Percentiles rank a stretch among this genome's conserved stretches.
These are phyloP conservation scores for Chrysophaeum taylorii DNA, from an alignment of 352 stramenopile genomes.

Conservation along the genomic window DNA sequence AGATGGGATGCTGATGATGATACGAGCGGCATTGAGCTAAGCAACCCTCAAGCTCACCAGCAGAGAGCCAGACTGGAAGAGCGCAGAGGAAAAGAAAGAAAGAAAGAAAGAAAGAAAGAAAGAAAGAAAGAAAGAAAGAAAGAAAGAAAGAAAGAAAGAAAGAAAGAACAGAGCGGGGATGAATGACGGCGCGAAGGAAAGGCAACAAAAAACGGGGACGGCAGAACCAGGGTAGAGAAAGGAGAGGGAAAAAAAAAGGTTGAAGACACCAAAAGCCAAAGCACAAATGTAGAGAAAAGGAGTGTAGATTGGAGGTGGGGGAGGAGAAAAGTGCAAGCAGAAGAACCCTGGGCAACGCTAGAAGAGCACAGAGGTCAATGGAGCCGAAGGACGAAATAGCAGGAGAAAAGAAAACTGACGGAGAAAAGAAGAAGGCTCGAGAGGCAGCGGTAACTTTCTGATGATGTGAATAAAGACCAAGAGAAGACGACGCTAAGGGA, in stretches of 20 bases:
- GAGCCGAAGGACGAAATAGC: not conserved
- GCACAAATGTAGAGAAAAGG: too few relatives aligned
- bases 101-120: constrained; percentile 9
- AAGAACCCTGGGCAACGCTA: too few relatives aligned
- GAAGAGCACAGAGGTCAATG: too few relatives aligned
- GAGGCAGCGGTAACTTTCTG: too few relatives aligned
- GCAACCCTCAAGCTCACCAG: too few relatives aligned
- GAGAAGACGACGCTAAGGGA: too few relatives aligned
- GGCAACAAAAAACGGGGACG: not conserved
- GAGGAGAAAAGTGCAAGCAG: too few relatives aligned
- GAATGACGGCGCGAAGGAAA: not conserved
- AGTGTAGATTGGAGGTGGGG: too few relatives aligned
- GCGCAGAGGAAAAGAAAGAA: constrained; percentile 12
- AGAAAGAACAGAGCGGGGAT: not conserved
- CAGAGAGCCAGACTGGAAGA: too few relatives aligned
- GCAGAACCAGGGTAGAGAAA: not conserved
- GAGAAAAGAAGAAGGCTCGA: constrained; percentile 3
- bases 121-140: constrained; percentile 13
- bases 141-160: not conserved
- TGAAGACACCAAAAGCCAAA: not conserved
- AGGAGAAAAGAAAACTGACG: not conserved
- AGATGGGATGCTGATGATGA: too few relatives aligned
- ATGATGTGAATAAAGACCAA: too few relatives aligned
- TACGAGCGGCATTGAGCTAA: too few relatives aligned
- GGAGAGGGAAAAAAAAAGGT: not conserved